Evolutionary conservation across 2,329 filamentous ascomycete genomes (phyloP), one percentile per base, ranked within the genome.

Genomic region (Penicillium italicum): DNA sequence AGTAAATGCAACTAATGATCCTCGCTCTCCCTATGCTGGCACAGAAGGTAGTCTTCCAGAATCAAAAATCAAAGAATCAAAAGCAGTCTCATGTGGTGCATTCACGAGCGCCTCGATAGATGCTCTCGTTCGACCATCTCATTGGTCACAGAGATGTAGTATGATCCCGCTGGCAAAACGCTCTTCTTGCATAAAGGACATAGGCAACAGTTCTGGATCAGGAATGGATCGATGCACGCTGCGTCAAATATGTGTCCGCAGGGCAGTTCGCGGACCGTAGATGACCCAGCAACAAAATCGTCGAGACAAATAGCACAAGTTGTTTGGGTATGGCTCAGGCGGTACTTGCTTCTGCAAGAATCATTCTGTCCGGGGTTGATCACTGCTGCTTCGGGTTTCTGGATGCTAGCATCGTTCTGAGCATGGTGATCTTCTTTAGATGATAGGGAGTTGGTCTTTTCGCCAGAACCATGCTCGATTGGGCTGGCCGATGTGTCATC

Each of bases 241-340:
- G 90, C 88, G 63, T 99, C 93, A 73, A 92, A 99, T 54, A 97
- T 93, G 70, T 99, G 94, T 0, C 88, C 86, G 65, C 94, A 99
- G 0, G 90, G 85, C 3, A 97, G 79, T 73, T 97, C 89, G 53
- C 91, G 88, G 53, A 97, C 91, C 20, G 85, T 82, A 0, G 89
- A 88, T 18, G 80, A 75, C 36, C 84, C 82, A 16, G 85, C 82
- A 28, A 88, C 81, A 67, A 90, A 97, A 56, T 90, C 85, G 52
- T 91, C 89, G 1, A 96, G 80, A 69, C 94, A 99, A 50, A 97
- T 96, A n/a, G 90, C 85, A 69, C 94, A 97, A 2, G 83, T 86
- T 0, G 90, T 86, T 69, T 97, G 94, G 20, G 86, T 85, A 63
- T 89, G 79, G 36, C 73, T 71, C 30, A 72, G 62, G 31, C 67